These are phyloP conservation scores for Hymenoscyphus fructigenus DNA, from an alignment of 2,329 filamentous ascomycete species.

Conservation along the genomic window DNA sequence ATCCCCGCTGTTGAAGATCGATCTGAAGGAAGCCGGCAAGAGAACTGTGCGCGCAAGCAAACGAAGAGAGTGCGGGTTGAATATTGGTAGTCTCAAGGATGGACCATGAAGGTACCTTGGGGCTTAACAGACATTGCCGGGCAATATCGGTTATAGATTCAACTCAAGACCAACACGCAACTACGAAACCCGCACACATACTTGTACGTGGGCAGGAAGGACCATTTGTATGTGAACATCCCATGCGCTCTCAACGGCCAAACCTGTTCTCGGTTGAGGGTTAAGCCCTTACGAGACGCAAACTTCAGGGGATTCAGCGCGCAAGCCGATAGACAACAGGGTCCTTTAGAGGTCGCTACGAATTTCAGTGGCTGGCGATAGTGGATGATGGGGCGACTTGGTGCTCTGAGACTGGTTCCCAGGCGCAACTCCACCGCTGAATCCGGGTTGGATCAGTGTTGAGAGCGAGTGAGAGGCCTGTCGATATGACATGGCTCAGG, in stretches of 20 bases:
- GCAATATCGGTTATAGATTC: background rate
- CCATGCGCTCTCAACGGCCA: background rate
- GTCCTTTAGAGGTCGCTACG: background rate
- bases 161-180: background rate
- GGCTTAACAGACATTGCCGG: background rate
- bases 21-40: background rate
- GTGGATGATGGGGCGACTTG: conserved; percentile 1
- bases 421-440: background rate
- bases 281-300: background rate
- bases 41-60: conserved; percentile 2
- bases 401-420: background rate
- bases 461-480: background rate
- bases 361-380: background rate
- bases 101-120: background rate
- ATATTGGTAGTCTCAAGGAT: background rate
- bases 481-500: conserved; percentile 2
- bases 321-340: background rate
- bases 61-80: background rate
- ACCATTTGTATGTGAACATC: background rate
- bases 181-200: background rate
- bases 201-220: conserved; percentile 1
- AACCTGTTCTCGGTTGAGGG: background rate
- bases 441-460: background rate
- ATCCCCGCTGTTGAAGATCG: conserved; percentile 2
- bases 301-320: conserved; percentile 1